These are phyloP conservation scores for Fistulifera pelliculosa DNA, from an alignment of 108 stramenopile genomes.

Conservation along the genomic window DNA sequence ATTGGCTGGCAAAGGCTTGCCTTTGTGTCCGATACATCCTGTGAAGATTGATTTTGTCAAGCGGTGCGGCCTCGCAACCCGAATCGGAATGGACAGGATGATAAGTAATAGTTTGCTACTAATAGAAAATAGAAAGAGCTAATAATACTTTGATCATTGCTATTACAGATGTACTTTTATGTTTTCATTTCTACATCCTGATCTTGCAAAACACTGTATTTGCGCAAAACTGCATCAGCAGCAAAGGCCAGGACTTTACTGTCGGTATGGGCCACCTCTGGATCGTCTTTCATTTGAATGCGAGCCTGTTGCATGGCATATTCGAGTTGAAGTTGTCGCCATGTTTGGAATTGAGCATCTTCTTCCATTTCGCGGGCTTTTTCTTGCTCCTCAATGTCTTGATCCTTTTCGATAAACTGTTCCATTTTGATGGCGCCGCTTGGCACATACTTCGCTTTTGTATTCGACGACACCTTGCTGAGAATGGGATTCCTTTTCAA, in stretches of 20 bases:
- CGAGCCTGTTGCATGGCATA: neutral
- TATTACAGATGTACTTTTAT: too few species aligned
- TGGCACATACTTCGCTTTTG: neutral
- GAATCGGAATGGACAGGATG: too few species aligned
- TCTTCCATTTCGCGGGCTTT: neutral
- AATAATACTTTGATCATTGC: too few species aligned
- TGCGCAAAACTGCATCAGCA: too few species aligned
- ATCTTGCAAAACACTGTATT: too few species aligned
- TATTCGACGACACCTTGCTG: too few species aligned
- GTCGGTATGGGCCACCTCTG: too few species aligned
- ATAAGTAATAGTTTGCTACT: too few species aligned
- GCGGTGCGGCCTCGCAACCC: neutral
- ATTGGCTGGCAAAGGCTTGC: slow-evolving; percentile 31
- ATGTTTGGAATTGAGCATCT: neutral
- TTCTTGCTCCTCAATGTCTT: neutral
- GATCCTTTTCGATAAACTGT: neutral
- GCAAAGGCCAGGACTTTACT: too few species aligned
- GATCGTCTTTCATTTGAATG: too few species aligned
- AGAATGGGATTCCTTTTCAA: neutral
- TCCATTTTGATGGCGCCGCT: neutral
- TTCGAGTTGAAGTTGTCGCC: neutral
- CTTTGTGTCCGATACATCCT: slow-evolving; percentile 45
- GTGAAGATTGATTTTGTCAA: slow-evolving; percentile 54
- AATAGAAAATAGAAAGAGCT: too few species aligned
- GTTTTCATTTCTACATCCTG: too few species aligned